A percentile compares a stretch with the other conserved stretches of the same genome.
These are phyloP conservation scores for Petasospora fabianii DNA, from an alignment of 1,139 yeast genomes.

Conservation along the genomic window DNA sequence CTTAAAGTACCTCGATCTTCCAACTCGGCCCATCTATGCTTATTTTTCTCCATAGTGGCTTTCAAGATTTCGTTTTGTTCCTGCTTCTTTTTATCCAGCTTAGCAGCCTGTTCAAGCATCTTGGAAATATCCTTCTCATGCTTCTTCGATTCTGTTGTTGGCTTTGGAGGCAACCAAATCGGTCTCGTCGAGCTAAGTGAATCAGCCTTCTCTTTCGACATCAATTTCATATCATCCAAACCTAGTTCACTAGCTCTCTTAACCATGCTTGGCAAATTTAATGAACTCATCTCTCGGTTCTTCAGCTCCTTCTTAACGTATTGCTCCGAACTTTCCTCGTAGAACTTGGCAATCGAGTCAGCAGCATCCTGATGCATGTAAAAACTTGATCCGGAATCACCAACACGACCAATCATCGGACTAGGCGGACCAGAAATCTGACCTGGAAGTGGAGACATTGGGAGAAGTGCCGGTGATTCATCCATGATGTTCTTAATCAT, in stretches of 20 bases:
- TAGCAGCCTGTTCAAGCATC: conserved; percentile 46
- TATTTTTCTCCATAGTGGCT: conserved; percentile 31
- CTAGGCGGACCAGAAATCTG: conserved; percentile 4
- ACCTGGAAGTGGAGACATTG: conserved; percentile 39
- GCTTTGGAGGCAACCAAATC: conserved; percentile 67
- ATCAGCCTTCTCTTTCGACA: conserved; percentile 37
- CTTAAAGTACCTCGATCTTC: conserved; percentile 40
- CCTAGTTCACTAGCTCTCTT: conserved; percentile 35
- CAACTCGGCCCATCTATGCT: conserved; percentile 34
- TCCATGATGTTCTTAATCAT: conserved; percentile 23
- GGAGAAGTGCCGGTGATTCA: conserved; percentile 27
- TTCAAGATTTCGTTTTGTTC: conserved; percentile 29
- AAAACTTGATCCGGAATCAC: conserved; percentile 5
- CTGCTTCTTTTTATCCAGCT: conserved; percentile 41
- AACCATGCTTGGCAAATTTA: conserved; percentile 34
- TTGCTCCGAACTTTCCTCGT: conserved; percentile 36
- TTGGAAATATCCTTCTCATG: conserved; percentile 55
- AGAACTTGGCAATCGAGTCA: conserved; percentile 38
- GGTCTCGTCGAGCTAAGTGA: conserved; percentile 57
- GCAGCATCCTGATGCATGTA: conserved; percentile 27
- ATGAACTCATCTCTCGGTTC: conserved; percentile 33
- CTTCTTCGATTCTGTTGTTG: conserved; percentile 46
- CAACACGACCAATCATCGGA: conserved; percentile 1
- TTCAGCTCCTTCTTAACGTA: conserved; percentile 35
- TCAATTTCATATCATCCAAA: conserved; percentile 43